Evolutionary conservation across 176 grass and related monocot species (phyloP), one percentile per base, ranked within the genome.

Genomic region (Eragrostis nindensis): DNA sequence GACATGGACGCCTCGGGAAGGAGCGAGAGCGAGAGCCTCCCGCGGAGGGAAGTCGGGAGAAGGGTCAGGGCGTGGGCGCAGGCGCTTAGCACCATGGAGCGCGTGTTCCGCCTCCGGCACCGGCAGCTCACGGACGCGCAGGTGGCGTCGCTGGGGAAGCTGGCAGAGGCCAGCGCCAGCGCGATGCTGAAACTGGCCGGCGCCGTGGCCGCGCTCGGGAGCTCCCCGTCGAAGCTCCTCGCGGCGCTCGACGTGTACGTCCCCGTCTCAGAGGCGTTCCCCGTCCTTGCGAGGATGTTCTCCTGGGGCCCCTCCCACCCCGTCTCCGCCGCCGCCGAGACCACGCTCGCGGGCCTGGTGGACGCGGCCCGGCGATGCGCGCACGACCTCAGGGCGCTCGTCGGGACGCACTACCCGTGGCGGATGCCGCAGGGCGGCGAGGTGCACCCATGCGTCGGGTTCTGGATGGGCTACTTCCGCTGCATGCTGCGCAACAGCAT

Each of bases 401-500:
- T 88, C 4, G 43, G 69, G 13, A 14, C 62, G 43, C 75, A 84
- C 75, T 84, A 84, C 81, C 81, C 62, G 53, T 89, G 76, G 87
- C 75, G 81, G 52, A 80, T 89, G 81, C 87, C 81, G 32, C 70
- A 84, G 76, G 62, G 44, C 53, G 87, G 87, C 53, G 86, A 84
- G 70, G 81, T 84, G 32, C 87, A 84, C 76, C 87, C 87, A 19
- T 88, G 86, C 70, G 62, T 89, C 36, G 70, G 24, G 4, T 80
- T 75, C 81, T 89, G 81, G 81, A 84, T 84, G 87, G 76, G 76
- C 24, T 84, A 80, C 87, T 63, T 89, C 45, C 70, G 81, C 4
- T 84, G 81, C 53, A 26, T 89, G 62, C 41, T 88, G 9, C 81
- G 76, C 70, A 89, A 70, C 70, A 76, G 76, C 32, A 0, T 84